Evolutionary conservation across 805 yeast genomes (phyloP).

Genomic region (Myxozyma vanderwaltii): DNA sequence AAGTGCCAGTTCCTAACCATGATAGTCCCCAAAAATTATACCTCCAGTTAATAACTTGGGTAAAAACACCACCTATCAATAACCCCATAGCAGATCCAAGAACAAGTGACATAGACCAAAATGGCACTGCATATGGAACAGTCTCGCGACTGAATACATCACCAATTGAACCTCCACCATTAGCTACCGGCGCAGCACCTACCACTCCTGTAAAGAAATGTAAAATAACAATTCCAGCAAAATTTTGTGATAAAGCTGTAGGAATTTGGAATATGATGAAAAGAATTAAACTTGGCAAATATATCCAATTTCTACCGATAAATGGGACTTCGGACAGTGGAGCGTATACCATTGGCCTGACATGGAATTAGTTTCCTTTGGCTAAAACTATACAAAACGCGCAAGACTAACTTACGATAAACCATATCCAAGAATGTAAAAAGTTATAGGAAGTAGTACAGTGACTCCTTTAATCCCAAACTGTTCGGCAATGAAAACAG

Average conservation of each 20-base stretch:
- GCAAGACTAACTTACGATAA: slow-evolving; percentile 32
- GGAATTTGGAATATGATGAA: slow-evolving; percentile 58
- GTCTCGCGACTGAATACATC: background rate
- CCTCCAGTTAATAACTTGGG: slow-evolving; percentile 52
- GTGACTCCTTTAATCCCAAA: slow-evolving; percentile 50
- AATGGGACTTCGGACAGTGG: slow-evolving; percentile 60
- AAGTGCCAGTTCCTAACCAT: slow-evolving; percentile 46
- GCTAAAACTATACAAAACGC: background rate
- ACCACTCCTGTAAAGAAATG: slow-evolving; percentile 59
- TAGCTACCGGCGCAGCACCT: slow-evolving; percentile 59
- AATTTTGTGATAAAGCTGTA: slow-evolving; percentile 52
- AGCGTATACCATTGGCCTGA: slow-evolving; percentile 59
- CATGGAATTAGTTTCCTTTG: slow-evolving; percentile 43
- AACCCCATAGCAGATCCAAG: slow-evolving; percentile 61
- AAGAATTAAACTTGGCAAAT: slow-evolving; percentile 50
- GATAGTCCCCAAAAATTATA: slow-evolving; percentile 38
- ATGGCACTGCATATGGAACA: slow-evolving; percentile 46
- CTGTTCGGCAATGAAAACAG: slow-evolving; percentile 48
- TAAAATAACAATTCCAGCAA: slow-evolving; percentile 53
- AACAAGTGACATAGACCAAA: slow-evolving; percentile 56
- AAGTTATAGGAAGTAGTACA: slow-evolving; percentile 54
- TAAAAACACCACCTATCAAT: slow-evolving; percentile 54
- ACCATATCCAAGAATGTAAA: slow-evolving; percentile 64
- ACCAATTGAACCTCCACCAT: slow-evolving; percentile 45
- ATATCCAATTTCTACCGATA: slow-evolving; percentile 56